These are phyloP conservation scores for Wallacemonas collosoma DNA, from an alignment of 208 protist genomes.

Conservation along the genomic window DNA sequence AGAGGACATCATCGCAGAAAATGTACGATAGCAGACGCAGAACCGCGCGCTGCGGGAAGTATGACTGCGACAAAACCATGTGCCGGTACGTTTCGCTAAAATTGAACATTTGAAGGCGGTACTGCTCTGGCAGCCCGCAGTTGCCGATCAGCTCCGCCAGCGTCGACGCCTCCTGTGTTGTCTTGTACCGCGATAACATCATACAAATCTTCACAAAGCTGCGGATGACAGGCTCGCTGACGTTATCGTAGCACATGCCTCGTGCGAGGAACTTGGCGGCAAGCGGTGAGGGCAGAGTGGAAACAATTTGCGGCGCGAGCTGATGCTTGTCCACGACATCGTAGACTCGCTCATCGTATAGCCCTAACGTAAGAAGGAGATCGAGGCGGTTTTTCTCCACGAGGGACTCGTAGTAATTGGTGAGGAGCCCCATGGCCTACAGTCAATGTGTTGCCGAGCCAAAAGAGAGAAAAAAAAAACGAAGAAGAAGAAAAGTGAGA, in stretches of 20 bases:
- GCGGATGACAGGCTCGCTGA: constrained; percentile 76
- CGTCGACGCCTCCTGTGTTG: constrained; percentile 68
- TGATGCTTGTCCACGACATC: constrained; percentile 79
- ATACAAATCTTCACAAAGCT: constrained; percentile 86
- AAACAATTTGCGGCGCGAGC: constrained; percentile 55
- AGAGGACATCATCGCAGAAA: constrained; percentile 86
- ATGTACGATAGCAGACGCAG: constrained; percentile 83
- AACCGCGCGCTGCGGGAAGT: constrained; percentile 85
- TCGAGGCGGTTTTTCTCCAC: constrained; percentile 61
- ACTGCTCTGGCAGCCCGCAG: constrained; percentile 79
- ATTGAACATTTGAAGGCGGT: constrained; percentile 87
- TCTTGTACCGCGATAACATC: constrained; percentile 78
- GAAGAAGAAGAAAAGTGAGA: not conserved
- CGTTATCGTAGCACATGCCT: constrained; percentile 81
- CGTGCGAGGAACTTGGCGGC: constrained; percentile 75
- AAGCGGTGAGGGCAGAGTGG: constrained; percentile 57
- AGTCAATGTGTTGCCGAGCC: not conserved
- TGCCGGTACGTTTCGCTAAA: constrained; percentile 88
- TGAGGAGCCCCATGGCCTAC: constrained; percentile 52
- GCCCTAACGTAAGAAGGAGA: constrained; percentile 55
- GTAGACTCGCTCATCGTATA: constrained; percentile 92
- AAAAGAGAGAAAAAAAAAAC: constrained; percentile 1
- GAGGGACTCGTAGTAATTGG: constrained; percentile 69
- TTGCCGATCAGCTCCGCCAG: constrained; percentile 84
- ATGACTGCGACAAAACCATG: constrained; percentile 86